Evolutionary conservation across 768 basidiomycete species (phyloP), one percentile per base, ranked within the genome.

Genomic region (Pisolithus marmoratus): DNA sequence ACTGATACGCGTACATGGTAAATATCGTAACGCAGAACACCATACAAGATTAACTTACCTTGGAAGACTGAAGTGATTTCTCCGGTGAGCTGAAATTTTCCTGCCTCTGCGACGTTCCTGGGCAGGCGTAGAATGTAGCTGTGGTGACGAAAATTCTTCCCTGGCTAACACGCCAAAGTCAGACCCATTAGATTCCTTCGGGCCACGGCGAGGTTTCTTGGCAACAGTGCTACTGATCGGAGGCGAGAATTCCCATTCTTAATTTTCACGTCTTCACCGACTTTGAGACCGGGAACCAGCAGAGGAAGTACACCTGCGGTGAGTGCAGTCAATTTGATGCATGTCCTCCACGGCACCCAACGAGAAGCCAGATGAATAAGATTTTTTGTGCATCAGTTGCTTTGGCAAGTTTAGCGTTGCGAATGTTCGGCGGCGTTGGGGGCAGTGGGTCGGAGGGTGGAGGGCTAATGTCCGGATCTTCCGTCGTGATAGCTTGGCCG

Each of bases 371-470:
- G 82, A 83, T 0, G 82, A 84, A 55, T 78, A 78, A 0, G 82
- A 83, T 58, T 81, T 83, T 67, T 79, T 77, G 67, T 85, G 84
- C 3, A 71, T 66, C 24, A 81, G 72, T 22, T 55, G 52, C n/a
- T 61, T 74, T 67, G 40, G 76, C 79, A n/a, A 75, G 74, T 46
- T 77, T 78, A 45, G 78, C 81, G 27, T 74, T 75, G 57, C 77
- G 74, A 45, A 85, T 77, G 51, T 75, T 83, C 1, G 83, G 84
- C 29, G 85, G 85, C 17, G 85, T 89, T 2, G 85, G 85, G 11
- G 86, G 85, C 34, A 87, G 75, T 11, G 86, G 85, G 57, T 80
- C 78, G 1, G 81, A 73, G 5, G 86, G 85, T 27, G 86, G 85
- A 48, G 59, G 61, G 29, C 72, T 80, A 54, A 72, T 68, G 54